Evolutionary conservation across 1,284 basidiomycete species (phyloP).

Genomic region (Cutaneotrichosporon cavernicola): DNA sequence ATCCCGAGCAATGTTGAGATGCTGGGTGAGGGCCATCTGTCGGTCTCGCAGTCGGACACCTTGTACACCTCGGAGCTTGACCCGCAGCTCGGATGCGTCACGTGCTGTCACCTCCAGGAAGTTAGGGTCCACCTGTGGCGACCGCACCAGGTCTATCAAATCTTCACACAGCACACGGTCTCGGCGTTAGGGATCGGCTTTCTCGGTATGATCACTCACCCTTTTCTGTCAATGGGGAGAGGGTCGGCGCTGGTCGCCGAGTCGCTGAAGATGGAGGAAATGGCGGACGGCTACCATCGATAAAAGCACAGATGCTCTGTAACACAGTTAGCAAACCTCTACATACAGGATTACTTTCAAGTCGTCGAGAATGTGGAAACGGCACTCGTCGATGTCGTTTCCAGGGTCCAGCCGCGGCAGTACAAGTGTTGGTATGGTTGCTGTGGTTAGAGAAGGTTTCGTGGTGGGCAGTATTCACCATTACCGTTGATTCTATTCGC

Average conservation of each 20-base stretch:
- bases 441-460: neutral
- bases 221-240: constrained; percentile 77
- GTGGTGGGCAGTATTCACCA: neutral
- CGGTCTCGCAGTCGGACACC: constrained; percentile 57
- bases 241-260: constrained; percentile 67
- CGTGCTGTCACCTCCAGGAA: constrained; percentile 53
- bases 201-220: constrained; percentile 50
- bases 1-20: neutral
- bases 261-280: constrained; percentile 47
- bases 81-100: constrained; percentile 45
- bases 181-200: neutral
- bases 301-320: constrained; percentile 72
- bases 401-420: neutral
- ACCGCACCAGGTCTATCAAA: constrained; percentile 68
- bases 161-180: constrained; percentile 7
- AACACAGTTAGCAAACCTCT: neutral
- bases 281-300: constrained; percentile 74
- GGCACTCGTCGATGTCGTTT: neutral
- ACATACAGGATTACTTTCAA: neutral
- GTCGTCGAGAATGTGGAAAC: constrained; percentile 2
- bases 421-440: neutral
- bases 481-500: neutral
- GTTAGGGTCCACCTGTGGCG: constrained; percentile 56
- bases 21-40: constrained; percentile 39
- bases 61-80: constrained; percentile 43